Percentiles rank a stretch among this genome's conserved stretches.
Conservation (phyloP, 768 basidiomycete genomes). For the Chalciporus chontae region DNA sequence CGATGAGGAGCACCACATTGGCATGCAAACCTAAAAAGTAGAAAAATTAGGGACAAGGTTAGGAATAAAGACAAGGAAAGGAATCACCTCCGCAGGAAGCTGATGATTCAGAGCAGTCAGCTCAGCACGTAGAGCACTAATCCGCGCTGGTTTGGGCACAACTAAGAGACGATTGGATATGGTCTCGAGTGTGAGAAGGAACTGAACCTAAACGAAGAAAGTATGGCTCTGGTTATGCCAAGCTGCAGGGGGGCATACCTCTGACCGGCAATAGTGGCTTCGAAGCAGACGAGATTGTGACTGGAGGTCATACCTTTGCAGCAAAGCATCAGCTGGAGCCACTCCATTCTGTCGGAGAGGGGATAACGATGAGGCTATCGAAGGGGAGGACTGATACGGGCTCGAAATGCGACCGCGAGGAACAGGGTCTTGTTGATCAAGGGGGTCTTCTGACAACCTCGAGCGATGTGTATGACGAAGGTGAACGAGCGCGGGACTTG, state of each 20-base stretch:
- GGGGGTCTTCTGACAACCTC: conserved; percentile 66
- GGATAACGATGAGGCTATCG: conserved; percentile 48
- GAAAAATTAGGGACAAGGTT: conserved; percentile 2
- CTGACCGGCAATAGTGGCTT: conserved; percentile 84
- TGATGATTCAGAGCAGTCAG: conserved; percentile 93
- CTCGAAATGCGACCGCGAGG: conserved; percentile 34
- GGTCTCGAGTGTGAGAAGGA: conserved; percentile 83
- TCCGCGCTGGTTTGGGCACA: conserved; percentile 89
- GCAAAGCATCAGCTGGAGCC: conserved; percentile 49
- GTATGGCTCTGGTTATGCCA: neutral
- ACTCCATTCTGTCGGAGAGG: conserved; percentile 43
- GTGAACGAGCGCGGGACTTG: conserved; percentile 68
- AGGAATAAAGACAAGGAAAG: neutral
- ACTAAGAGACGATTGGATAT: conserved; percentile 90
- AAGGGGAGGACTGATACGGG: conserved; percentile 71
- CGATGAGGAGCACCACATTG: conserved; percentile 81
- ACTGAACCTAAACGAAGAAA: conserved; percentile 57
- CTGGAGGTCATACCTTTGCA: conserved; percentile 64
- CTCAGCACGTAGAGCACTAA: conserved; percentile 95
- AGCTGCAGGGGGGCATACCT: conserved; percentile 46
- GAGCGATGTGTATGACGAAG: conserved; percentile 50
- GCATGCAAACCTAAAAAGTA: conserved; percentile 69
- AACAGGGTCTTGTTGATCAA: conserved; percentile 59
- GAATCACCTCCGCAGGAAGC: conserved; percentile 85
- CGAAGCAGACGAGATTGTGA: conserved; percentile 73